Evolutionary conservation across 1,284 basidiomycete genomes (phyloP).

Genomic region (Cutaneotrichosporon sp.): DNA sequence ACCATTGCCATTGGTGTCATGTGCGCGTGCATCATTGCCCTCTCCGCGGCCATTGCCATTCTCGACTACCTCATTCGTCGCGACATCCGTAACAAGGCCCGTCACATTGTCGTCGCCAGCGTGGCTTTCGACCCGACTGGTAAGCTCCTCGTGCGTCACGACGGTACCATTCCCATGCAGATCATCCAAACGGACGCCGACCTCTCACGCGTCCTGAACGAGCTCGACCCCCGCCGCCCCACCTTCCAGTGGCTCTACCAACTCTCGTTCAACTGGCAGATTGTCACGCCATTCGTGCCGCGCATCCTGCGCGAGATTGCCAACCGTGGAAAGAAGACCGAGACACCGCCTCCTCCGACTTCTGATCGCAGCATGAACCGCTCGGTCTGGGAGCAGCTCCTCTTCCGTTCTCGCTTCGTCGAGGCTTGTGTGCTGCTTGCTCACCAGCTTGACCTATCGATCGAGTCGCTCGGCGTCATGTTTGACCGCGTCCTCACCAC

Average conservation of each 20-base stretch:
- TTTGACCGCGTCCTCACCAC: conserved; percentile 57
- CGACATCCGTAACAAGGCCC: conserved; percentile 51
- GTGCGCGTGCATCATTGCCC: conserved; percentile 55
- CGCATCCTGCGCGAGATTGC: conserved; percentile 49
- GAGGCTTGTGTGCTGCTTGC: conserved; percentile 55
- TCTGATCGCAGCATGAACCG: conserved; percentile 34
- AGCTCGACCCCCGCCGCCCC: conserved; percentile 55
- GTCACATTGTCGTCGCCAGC: conserved; percentile 56
- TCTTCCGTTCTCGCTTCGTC: conserved; percentile 56
- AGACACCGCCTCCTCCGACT: conserved; percentile 25
- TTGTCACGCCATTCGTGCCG: conserved; percentile 55
- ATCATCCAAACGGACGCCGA: conserved; percentile 56
- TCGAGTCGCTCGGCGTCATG: conserved; percentile 64
- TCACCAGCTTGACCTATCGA: conserved; percentile 54
- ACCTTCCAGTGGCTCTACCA: conserved; percentile 59
- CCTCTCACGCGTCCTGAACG: conserved; percentile 53
- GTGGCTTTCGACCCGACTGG: conserved; percentile 57
- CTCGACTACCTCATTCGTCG: conserved; percentile 51
- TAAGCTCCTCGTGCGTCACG: conserved; percentile 55
- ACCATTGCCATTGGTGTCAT: conserved; percentile 56
- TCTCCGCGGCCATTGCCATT: conserved; percentile 53
- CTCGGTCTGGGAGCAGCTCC: conserved; percentile 38
- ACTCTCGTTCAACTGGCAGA: conserved; percentile 57
- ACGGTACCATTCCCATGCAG: conserved; percentile 57
- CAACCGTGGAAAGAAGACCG: conserved; percentile 28